Evolutionary conservation across 2,329 filamentous ascomycete species (phyloP).

Genomic region (Coniochaeta sp.): DNA sequence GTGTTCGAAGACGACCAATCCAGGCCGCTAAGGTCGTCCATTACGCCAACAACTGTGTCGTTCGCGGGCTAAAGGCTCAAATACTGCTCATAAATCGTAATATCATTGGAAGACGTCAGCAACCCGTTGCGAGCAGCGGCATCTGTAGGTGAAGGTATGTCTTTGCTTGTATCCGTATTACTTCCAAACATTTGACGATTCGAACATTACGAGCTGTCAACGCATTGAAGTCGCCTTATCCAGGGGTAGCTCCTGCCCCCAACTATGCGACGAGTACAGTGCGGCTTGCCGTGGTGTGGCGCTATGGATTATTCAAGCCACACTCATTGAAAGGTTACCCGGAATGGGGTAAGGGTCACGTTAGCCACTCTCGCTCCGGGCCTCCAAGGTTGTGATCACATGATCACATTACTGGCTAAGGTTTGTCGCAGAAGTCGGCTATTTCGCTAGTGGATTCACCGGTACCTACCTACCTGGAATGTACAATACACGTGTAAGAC

Average conservation of each 20-base stretch:
- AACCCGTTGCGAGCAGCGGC: not conserved
- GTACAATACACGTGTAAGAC: too few relatives aligned
- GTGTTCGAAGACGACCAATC: slow-evolving; percentile 43
- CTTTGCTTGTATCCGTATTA: not conserved
- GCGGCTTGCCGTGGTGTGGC: not conserved
- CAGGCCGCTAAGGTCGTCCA: slow-evolving; percentile 56
- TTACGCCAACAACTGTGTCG: slow-evolving; percentile 17
- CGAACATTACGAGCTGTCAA: not conserved
- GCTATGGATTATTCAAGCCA: not conserved
- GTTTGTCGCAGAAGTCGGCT: too few relatives aligned
- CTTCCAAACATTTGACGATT: not conserved
- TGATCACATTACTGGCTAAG: too few relatives aligned
- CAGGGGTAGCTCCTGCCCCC: not conserved
- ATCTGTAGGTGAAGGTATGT: not conserved
- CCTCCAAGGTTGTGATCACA: too few relatives aligned
- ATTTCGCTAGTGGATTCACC: too few relatives aligned
- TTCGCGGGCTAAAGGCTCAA: not conserved
- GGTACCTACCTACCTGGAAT: too few relatives aligned
- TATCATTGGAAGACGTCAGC: not conserved
- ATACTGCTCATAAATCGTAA: not conserved
- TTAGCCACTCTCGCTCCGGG: not conserved
- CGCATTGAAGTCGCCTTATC: not conserved
- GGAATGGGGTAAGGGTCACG: not conserved
- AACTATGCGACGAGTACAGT: not conserved
- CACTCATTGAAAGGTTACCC: too few relatives aligned